Base-by-base conservation (phyloP, 768 basidiomycete genomes). In the Calocybe indica region DNA sequence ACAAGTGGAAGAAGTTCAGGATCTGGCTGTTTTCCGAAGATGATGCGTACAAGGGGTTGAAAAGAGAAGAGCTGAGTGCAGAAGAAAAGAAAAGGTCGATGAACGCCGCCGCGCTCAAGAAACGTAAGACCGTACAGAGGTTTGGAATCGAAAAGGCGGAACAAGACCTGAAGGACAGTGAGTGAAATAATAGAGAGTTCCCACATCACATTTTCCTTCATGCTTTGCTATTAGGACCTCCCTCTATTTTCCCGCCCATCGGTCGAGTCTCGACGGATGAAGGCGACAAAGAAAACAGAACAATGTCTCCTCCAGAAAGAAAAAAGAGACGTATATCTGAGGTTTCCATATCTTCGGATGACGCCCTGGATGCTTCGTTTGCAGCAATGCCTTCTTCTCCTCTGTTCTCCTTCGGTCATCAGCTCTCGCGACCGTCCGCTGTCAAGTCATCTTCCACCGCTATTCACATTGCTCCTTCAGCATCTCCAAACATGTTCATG, bases 1-100 rank as follows among this genome's bases (percentile, higher is more conserved):
- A 72, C 58, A 75, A 69, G 48, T 84, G 79, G 78, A 62, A 62
- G 37, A 56, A 55, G 11, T 68, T 77, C 54, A 72, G 72, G 43
- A 51, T 60, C 29, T 79, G 71, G 73, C 53, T 77, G 5, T 67
- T 67, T 40, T 55, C 52, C 31, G 65, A 74, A 35, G 55, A 67
- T 10, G 60, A 57, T 12, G 50, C 60, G n/a, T 59, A 64, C 32
- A 56, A 65, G 8, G 53, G 61, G 35, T 44, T 52, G 11, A 59
- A 59, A n/a, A 61, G 55, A 37, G 48, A 59, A 6, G 50, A 48
- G 12, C 46, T 70, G 22, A 62, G 61, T 7, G 50, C 47, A 6
- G 59, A 57, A 28, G 63, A 72, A 45, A 62, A 60, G 30, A 61
- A 42, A 15, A 58, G 52, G n/a, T 52, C 52, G 29, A 55, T 49